Base-by-base conservation (phyloP, 1,284 basidiomycete species). In the Cutaneotrichosporon cyanovorans region DNA sequence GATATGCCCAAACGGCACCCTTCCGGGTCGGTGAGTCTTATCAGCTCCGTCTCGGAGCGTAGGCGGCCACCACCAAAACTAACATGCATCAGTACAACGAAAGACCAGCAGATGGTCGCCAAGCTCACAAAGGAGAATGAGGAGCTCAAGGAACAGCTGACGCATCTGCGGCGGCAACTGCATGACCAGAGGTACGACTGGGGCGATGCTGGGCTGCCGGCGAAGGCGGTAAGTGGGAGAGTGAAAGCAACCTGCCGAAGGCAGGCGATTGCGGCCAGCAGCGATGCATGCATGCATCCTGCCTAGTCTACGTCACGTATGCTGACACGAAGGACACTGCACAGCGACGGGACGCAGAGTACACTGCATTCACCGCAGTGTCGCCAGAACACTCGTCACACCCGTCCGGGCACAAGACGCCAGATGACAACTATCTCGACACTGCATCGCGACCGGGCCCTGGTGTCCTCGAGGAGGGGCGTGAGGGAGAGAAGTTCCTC, bases 1-100 rank as follows among this genome's bases (percentile, higher is more conserved):
- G 25, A 47, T 58, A 19, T 58, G 57, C 21, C 57, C 57, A 6
- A 41, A 38, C 19, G 52, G 52, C 11, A 54, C 52, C 2, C 33
- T 54, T 36, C 45, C 54, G 2, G 40, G 51, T 28, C 40, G 57
- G 57, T 47, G 41, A 34, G 52, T 50, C 19, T 14, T 34, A 16
- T 34, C 32, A 34, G 9, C 32, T 34, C 14, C 25, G 25, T 28
- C 7, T 28, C 25, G 37, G 23, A 16, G 33, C 4, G 20, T 21
- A 16, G 34, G 14, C 19, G 35, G 8, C 6, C 5, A 36, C 16
- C 16, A 15, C 18, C 14, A 16, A n/a, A 9, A 36, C 47, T 48
- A 14, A 53, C 31, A 28, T 28, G 25, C 12, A 15, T 16, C 43
- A 48, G 48, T 7, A 49, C 52, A 12, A 46, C 52, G 4, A 48